Base-by-base conservation (phyloP, 75 land plant genomes). In the Pinus tabuliformis region DNA sequence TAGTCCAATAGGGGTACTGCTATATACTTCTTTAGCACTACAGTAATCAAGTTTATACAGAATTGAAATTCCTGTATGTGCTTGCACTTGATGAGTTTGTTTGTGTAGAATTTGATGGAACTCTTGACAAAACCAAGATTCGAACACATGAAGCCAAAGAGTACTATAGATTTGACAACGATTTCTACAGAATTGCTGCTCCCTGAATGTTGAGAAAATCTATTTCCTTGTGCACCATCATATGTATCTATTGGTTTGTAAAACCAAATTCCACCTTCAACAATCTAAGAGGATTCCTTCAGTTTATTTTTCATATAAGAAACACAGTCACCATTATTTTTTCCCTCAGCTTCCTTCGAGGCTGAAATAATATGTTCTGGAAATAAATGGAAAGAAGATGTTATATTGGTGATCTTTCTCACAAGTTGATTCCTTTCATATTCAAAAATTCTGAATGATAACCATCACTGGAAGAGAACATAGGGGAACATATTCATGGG, bases 171-270 rank as follows among this genome's bases (percentile, higher is more conserved):
- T 68, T 18, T 21, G 42, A 52, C n/a, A 42, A 45, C 13, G 42
- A 18, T 18, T 68, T 68, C 71, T 5, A 68, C 9, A 8, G 45
- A 36, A 42, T 68, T n/a, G 71, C 42, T 45, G n/a, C 71, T 8
- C 33, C 30, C 5, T 68, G 71, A 42, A 39, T 68, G 52, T 9
- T 42, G 8, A 42, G 8, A 12, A 68, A 37, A 45, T 13, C 52
- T 9, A n/a, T 52, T 68, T 18, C 42, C 49, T 18, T 68, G 52
- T 20, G 22, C 71, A 68, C 71, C 71, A 68, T 68, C 71, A 39
- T n/a, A 52, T n/a, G 22, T 68, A n/a, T 68, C n/a, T 20, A 42
- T 37, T 3, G 42, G 42, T 42, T 68, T 68, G 39, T 17, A 68
- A 52, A 21, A 39, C 49, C 42, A 52, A 21, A n/a, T 42, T 68